Base-by-base conservation (phyloP, 805 yeast species). In the Maudiozyma saulgeensis region DNA sequence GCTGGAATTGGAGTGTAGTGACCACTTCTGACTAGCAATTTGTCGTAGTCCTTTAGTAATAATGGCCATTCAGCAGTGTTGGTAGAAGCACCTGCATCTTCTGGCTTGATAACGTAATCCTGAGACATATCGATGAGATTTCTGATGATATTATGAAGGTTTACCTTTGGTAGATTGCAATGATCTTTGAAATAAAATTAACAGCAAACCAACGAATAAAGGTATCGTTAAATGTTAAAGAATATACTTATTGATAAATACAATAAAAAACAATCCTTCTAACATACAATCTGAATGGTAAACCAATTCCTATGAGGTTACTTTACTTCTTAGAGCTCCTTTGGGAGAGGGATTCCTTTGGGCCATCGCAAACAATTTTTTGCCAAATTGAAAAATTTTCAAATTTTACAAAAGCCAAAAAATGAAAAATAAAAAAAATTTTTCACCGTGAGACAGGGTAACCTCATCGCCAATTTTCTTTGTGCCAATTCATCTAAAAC, bases 1-100 rank as follows among this genome's bases (percentile, higher is more conserved):
- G 91, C 76, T 62, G 98, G 97, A 60, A 90, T 90, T 58, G 98
- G 98, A 43, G 98, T 91, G 69, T 93, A 91, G 68, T 93, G 99
- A 44, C 96, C 96, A 53, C 95, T 83, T 76, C 99, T 85, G 49
- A 93, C 97, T 55, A 90, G 76, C 51, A 93, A 76, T 72, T 90
- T 85, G 76, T 93, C 98, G 71, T 83, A 93, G 76, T 91, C 83
- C 69, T 93, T 93, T 69, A 93, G 76, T 61, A 93, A 76, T 62
- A 93, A 77, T 32, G 99, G 99, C 98, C 98, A 93, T 59, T 85
- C 87, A 51, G 95, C 81, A 51, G 98, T 84, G 70, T 90, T 93
- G 58, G 81, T 81, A 38, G 90, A 73, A 40, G 96, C 85, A 51
- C 82, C 77, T 55, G 81, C 77, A 57, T 77, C 74, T 68, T 87